Conservation (phyloP, 768 basidiomycete species). For the Nevesoporus exiguus region DNA sequence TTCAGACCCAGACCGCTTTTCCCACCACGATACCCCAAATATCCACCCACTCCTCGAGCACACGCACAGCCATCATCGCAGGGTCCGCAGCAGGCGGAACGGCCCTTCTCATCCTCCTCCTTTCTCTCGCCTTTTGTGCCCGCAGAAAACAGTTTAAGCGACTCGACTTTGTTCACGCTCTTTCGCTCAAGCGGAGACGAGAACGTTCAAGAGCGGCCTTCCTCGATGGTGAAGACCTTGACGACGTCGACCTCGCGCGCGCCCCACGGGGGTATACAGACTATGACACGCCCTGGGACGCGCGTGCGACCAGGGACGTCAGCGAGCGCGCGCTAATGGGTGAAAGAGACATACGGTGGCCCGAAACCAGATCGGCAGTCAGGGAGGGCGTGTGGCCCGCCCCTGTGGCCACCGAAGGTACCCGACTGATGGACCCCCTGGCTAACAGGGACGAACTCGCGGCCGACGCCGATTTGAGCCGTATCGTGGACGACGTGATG, state of each 20-base stretch:
- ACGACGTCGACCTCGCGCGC: constrained; percentile 6
- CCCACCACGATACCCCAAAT: constrained; percentile 19
- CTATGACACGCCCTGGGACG: constrained; percentile 24
- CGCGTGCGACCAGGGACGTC: background rate
- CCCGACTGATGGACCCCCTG: constrained; percentile 23
- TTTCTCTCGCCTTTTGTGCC: constrained; percentile 37
- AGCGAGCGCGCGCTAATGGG: too few species aligned
- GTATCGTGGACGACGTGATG: constrained; percentile 50
- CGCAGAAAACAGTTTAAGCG: constrained; percentile 36
- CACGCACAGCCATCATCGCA: constrained; percentile 41
- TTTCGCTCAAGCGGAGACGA: constrained; percentile 23
- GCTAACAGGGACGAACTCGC: constrained; percentile 29
- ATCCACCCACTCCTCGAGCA: background rate
- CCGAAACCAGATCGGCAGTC: constrained; percentile 47
- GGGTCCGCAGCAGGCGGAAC: constrained; percentile 39
- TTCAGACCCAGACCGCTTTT: constrained; percentile 13
- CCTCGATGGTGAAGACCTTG: constrained; percentile 27
- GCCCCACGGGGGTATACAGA: constrained; percentile 16
- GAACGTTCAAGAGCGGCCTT: constrained; percentile 18
- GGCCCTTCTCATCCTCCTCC: constrained; percentile 34
- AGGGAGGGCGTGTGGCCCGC: constrained; percentile 46
- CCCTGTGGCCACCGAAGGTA: constrained; percentile 26
- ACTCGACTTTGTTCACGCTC: constrained; percentile 29
- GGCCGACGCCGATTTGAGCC: constrained; percentile 21
- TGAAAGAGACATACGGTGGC: constrained; percentile 10